A percentile compares a stretch with the other conserved stretches of the same genome.
These are phyloP conservation scores for Mycena sp. DNA, from an alignment of 1,284 basidiomycete genomes.

Conservation along the genomic window DNA sequence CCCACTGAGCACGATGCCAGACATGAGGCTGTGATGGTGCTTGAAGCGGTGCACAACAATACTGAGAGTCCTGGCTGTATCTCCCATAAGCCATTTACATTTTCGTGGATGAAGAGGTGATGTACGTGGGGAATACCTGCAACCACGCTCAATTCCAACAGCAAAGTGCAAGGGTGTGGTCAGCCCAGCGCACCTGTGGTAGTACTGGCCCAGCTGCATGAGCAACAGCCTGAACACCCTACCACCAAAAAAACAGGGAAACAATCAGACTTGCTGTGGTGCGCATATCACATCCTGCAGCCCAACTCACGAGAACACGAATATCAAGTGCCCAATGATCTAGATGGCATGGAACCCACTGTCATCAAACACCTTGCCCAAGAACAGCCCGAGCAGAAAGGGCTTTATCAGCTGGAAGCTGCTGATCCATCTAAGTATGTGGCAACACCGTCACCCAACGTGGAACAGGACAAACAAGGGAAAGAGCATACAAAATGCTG, in stretches of 20 bases:
- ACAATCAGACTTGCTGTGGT: no score
- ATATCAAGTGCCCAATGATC: background rate
- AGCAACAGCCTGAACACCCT: no score
- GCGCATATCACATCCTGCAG: background rate
- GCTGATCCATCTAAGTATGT: slow-evolving; percentile 6
- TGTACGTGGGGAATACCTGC: slow-evolving; percentile 6
- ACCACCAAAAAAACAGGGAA: no score
- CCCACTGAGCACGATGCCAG: no score
- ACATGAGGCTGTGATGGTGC: background rate
- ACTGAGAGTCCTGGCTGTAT: slow-evolving; percentile 6
- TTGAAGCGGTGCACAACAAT: slow-evolving; percentile 11
- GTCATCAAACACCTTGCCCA: slow-evolving; percentile 5
- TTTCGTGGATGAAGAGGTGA: no score
- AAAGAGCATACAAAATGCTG: background rate
- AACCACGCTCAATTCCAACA: no score
- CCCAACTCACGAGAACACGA: slow-evolving; percentile 4
- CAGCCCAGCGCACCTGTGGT: no score
- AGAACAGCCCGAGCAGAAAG: background rate
- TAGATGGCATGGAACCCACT: background rate
- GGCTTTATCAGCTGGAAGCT: slow-evolving; percentile 9
- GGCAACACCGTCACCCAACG: background rate
- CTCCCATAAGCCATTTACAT: background rate
- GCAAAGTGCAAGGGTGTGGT: no score
- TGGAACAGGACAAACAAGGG: background rate
- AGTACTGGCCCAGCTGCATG: no score